Base-by-base conservation (phyloP, 345 rosid species). In the Acer campestre region DNA sequence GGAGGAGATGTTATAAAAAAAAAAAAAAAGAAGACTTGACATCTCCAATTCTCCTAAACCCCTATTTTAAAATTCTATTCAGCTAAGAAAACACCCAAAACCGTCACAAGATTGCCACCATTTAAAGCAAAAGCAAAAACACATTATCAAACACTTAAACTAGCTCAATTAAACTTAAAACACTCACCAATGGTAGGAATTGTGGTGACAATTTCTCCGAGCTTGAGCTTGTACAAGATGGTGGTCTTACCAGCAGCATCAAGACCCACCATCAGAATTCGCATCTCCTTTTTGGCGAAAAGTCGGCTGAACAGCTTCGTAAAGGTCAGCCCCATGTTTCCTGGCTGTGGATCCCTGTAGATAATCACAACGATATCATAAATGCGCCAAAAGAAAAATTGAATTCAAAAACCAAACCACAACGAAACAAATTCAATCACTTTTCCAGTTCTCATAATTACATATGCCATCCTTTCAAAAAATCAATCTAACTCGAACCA, bases 191-290 rank as follows among this genome's bases (percentile, higher is more conserved):
- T 87, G 23, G 92, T 87, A 10, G 92, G 90, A 78, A 85, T 89
- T 81, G 92, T 89, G 80, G 90, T 85, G 46, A 89, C 89, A 9
- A 87, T 84, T 85, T 89, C 89, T 49, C 90, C 92, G 29, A 87
- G 92, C 86, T 89, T 89, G 81, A 90, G 92, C 82, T 90, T 88
- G 79, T 88, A 89, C 65, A 89, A 70, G 78, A 89, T 90, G 85
- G 92, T 89, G 44, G 94, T 90, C 87, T 90, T 89, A 84, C 92
- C 92, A 77, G 92, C 89, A 12, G 86, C 87, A 74, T 86, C 87
- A 68, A 84, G 86, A 68, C 89, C 87, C 20, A 82, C 86, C 87
- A 84, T 84, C 77, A 86, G 81, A 71, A 84, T 84, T 61, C 84
- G 70, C 84, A 85, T 85, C 78, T 85, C 86, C 71, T 80, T 85